phyloP scores from a whole-genome alignment of 2,329 filamentous ascomycete genomes.

The Zymoseptoria passerinii region DNA sequence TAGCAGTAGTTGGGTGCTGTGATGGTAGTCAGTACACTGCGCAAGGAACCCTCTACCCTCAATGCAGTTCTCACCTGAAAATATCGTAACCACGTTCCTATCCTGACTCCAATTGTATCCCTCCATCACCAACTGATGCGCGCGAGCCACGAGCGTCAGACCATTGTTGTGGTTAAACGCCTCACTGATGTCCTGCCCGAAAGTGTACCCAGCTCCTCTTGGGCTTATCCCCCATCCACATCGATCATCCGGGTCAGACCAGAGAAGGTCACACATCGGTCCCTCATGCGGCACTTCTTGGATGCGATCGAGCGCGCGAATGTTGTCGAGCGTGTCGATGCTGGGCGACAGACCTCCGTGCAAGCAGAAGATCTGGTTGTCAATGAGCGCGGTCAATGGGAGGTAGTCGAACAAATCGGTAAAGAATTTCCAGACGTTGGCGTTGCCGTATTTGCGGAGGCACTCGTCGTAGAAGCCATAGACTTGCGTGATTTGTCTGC shows the following conservation, averaged over 20 bases:
- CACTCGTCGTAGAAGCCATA: constrained; percentile 99
- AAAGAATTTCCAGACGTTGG: constrained; percentile 99
- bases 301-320: constrained; percentile 87
- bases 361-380: constrained; percentile 98
- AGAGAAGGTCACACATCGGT: constrained; percentile 94
- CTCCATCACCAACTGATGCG: constrained; percentile 98
- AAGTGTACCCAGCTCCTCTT: constrained; percentile 58
- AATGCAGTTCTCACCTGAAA: constrained; percentile 60
- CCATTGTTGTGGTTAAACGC: constrained; percentile 99
- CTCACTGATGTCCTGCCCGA: constrained; percentile 89
- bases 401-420: constrained; percentile 99
- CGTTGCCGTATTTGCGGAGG: constrained; percentile 96
- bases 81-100: constrained; percentile 95
- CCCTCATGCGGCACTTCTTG: constrained; percentile 98
- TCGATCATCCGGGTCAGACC: constrained; percentile 96
- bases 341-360: constrained; percentile 95
- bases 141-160: constrained; percentile 86
- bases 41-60: constrained; percentile 13
- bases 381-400: constrained; percentile 90
- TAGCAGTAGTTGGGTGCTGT: constrained; percentile 73
- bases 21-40: constrained; percentile 23
- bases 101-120: constrained; percentile 99
- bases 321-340: constrained; percentile 92
- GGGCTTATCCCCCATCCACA: constrained; percentile 61
- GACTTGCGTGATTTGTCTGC: constrained; percentile 96